Base-by-base conservation (phyloP, 257 asterid genomes). In the Forsythia viridissima region DNA sequence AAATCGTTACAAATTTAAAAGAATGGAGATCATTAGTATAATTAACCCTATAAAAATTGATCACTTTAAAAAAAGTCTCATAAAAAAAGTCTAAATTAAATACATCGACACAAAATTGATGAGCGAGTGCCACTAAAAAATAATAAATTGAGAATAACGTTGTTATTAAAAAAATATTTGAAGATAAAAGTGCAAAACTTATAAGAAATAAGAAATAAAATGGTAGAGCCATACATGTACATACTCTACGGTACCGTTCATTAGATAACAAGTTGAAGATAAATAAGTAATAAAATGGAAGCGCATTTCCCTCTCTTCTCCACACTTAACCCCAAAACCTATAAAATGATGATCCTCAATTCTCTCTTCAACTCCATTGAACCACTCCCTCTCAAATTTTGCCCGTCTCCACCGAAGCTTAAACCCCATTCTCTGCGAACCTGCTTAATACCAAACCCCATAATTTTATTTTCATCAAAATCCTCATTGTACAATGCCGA, bases 331-430 rank as follows among this genome's bases (percentile, higher is more conserved):
- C 48, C 63, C 82, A 11, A 74, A 70, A 43, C 77, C 82, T 52
- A 40, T 42, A 65, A 77, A 76, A 71, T 69, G 76, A 86, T 88
- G 93, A 84, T 84, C 18, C 77, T 46, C 78, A 57, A 42, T 37
- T 63, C 40, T 30, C 1, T 81, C 78, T 68, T 87, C 88, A 82
- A 75, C 74, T 82, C 89, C 73, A 30, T 85, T 59, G 83, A 78
- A 13, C 79, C 79, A 51, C 40, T 74, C 34, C 78, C 69, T 63
- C 88, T 83, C 66, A 86, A 84, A 43, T 51, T n/a, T 71, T 79
- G n/a, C 70, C 52, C 77, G 78, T 73, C 73, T 66, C 80, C 70
- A 10, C 39, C 39, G 70, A 30, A 30, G 5, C 70, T 24, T 24
- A 81, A 71, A 41, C 67, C 72, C 82, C 46, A 21, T 43, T 68